Conservation (phyloP, 2,329 filamentous ascomycete species). For the Talaromyces sp. region DNA sequence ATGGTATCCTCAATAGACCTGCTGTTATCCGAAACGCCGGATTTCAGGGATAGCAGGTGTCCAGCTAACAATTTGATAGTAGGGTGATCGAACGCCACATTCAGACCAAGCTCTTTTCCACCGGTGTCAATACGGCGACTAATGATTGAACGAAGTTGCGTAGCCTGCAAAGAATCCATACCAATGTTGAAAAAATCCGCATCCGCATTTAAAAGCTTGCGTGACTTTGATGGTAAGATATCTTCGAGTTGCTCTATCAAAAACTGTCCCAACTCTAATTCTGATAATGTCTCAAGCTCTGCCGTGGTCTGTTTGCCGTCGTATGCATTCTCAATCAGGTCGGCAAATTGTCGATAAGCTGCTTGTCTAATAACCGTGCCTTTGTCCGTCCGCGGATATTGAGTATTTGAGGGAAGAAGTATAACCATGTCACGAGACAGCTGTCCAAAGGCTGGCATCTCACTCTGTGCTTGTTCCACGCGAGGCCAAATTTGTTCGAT, state of each 20-base stretch:
- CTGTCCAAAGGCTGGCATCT: slow-evolving; percentile 49
- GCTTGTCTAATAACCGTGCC: slow-evolving; percentile 52
- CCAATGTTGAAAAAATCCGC: slow-evolving; percentile 57
- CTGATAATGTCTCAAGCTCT: slow-evolving; percentile 21
- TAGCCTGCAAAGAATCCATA: slow-evolving; percentile 56
- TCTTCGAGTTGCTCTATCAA: slow-evolving; percentile 28
- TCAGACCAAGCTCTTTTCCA: slow-evolving; percentile 47
- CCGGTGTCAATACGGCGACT: slow-evolving; percentile 48
- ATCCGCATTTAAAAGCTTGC: slow-evolving; percentile 27
- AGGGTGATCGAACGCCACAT: slow-evolving; percentile 56
- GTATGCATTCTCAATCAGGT: slow-evolving; percentile 47
- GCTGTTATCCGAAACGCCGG: slow-evolving; percentile 26
- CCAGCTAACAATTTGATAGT: slow-evolving; percentile 45
- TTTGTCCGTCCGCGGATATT: slow-evolving; percentile 53
- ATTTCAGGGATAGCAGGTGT: slow-evolving; percentile 42
- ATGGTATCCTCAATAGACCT: slow-evolving; percentile 42
- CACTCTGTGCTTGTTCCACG: slow-evolving; percentile 48
- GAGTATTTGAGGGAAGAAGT: slow-evolving; percentile 41
- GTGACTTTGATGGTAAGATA: slow-evolving; percentile 22
- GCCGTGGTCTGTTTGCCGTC: slow-evolving; percentile 17
- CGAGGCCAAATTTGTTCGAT: slow-evolving; percentile 47
- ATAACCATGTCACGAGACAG: slow-evolving; percentile 52
- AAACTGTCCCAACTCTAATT: slow-evolving; percentile 31
- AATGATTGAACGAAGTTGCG: slow-evolving; percentile 51
- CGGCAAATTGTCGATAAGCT: slow-evolving; percentile 46